Evolutionary conservation across 163 green algal species (phyloP), one percentile per base, ranked within the genome.

Genomic region (Coccomyxa subellipsoidea): DNA sequence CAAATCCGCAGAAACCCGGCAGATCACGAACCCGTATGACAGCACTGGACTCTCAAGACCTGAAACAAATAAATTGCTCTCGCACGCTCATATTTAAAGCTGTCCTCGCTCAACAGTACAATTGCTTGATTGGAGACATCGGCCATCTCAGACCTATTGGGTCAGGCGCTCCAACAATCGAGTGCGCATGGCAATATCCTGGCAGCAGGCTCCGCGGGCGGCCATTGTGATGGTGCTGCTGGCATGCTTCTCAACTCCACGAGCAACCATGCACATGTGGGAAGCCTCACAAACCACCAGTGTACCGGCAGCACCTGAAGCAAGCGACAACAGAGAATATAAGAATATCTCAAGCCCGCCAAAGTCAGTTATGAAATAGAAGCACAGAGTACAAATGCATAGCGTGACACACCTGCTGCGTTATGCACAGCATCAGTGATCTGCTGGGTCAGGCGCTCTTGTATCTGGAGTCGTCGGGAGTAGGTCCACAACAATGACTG

Each of bases 231-330:
- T 88, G 0, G 96, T 99, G 76, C 83, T 91, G 76, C 89, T 94
- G 12, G 88, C 89, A 73, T 96, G 90, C 86, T 97, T 96, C 90
- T 98, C 91, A 38, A 98, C 94, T 0, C 96, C 96, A 0, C 96
- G 87, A 0, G 94, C 93, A 3, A 98, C 90, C 96, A 99, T 99
- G 90, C 96, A 99, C 94, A 98, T 97, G 90, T 99, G 96, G 36
- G 87, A 88, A 1, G 95, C 95, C 23, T 94, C 87, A 37, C 93
- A 90, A 0, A 96, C 89, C 27, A 99, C 93, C 84, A 98, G 88
- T 72, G 94, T 89, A 7, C 70, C 80, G 21, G 85, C 53, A 21
- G 66, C 79, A 0, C 66, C 76, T 31, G 59, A 39, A 75, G 71
- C 5, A 59, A 18, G 21, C 21, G 15, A 12, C 47, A 59, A 6